Conservation (phyloP, 179 eudicot species). For the Corrigiola litoralis region DNA sequence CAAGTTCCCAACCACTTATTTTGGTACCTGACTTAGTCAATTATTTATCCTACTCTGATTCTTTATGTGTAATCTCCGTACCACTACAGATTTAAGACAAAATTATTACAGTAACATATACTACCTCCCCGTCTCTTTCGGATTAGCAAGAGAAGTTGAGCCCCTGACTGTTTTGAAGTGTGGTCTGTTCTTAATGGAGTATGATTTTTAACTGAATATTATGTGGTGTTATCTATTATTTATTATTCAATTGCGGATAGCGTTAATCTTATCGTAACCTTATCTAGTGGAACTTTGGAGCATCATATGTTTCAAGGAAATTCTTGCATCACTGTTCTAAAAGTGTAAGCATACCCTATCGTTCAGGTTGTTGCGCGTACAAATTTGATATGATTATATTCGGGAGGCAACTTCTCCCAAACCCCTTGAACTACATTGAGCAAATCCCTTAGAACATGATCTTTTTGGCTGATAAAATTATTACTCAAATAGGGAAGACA, state of each 20-base stretch:
- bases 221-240: neutral
- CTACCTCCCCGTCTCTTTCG: too few relatives aligned
- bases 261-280: slow-evolving; percentile 4
- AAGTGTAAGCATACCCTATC: neutral
- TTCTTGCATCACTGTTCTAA: neutral
- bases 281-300: slow-evolving; percentile 9
- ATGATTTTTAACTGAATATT: neutral
- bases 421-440: slow-evolving; percentile 7
- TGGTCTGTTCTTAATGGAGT: neutral
- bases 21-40: too few relatives aligned
- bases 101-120: too few relatives aligned
- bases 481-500: slow-evolving; percentile 18
- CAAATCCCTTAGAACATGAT: slow-evolving; percentile 8
- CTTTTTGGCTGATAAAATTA: slow-evolving; percentile 1
- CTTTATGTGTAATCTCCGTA: too few relatives aligned
- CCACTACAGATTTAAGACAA: too few relatives aligned
- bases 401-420: slow-evolving; percentile 1
- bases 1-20: too few relatives aligned
- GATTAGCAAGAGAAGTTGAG: neutral
- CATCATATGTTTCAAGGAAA: neutral
- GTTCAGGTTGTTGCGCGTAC: neutral
- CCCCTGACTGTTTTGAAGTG: neutral
- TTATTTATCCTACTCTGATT: too few relatives aligned
- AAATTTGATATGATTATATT: neutral
- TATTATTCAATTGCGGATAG: neutral